Conservation (phyloP, 2,329 filamentous ascomycete species). For the Westerdykella ornata region DNA sequence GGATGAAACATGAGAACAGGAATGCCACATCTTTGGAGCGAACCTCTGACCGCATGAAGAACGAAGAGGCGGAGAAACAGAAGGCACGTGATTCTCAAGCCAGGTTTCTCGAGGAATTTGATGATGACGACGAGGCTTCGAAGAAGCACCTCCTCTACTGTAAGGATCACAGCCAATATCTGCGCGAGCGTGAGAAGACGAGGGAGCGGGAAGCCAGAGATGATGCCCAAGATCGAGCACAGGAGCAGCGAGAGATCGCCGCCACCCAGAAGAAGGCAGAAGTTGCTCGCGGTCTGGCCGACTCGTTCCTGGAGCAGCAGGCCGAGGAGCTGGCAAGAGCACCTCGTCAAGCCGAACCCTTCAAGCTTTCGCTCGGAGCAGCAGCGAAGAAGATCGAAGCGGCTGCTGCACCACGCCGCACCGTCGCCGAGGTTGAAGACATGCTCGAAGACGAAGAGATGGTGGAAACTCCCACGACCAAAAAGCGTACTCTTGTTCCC, state of each 20-base stretch:
- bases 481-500: conserved; percentile 61
- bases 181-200: conserved; percentile 68
- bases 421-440: conserved; percentile 88
- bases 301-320: conserved; percentile 82
- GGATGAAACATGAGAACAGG: conserved; percentile 82
- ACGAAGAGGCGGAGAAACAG: conserved; percentile 61
- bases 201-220: conserved; percentile 65
- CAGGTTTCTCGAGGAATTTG: conserved; percentile 70
- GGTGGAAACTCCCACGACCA: conserved; percentile 56
- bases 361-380: conserved; percentile 88
- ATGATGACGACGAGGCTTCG: conserved; percentile 76
- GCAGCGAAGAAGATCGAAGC: conserved; percentile 65
- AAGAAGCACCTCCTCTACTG: conserved; percentile 77
- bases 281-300: conserved; percentile 74
- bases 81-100: conserved; percentile 61
- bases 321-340: conserved; percentile 59
- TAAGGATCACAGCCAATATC: conserved; percentile 76
- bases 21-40: conserved; percentile 78
- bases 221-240: conserved; percentile 75
- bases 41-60: conserved; percentile 71
- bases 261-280: conserved; percentile 66
- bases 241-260: conserved; percentile 68
- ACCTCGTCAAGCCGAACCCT: conserved; percentile 57
- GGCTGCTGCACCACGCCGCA: conserved; percentile 57
- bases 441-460: conserved; percentile 86